Conservation (phyloP, 768 basidiomycete genomes). For the Inosperma sp. region DNA sequence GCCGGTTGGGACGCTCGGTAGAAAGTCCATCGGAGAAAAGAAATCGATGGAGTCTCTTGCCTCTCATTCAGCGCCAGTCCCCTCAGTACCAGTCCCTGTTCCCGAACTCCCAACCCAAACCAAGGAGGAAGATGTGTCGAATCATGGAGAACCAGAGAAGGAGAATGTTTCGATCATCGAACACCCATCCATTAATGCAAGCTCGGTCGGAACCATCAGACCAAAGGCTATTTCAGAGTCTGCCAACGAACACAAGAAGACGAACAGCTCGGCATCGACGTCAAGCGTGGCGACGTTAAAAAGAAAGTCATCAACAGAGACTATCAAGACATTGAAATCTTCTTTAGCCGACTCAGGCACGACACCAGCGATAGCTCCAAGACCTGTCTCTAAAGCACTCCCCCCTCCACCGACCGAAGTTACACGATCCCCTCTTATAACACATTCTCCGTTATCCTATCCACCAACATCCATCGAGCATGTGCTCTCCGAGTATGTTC, state of each 20-base stretch:
- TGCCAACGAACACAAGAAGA: slow-evolving; percentile 40
- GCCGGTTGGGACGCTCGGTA: slow-evolving; percentile 10
- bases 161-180: slow-evolving; percentile 9
- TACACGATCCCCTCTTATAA: not conserved
- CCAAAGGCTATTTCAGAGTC: slow-evolving; percentile 17
- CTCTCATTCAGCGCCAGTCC: not conserved
- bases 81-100: not conserved
- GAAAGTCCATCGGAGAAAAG: slow-evolving; percentile 10
- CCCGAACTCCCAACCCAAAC: not conserved
- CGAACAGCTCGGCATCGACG: slow-evolving; percentile 40
- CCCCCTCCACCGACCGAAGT: slow-evolving; percentile 9
- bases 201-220: slow-evolving; percentile 24
- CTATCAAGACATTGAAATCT: slow-evolving; percentile 34
- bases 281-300: slow-evolving; percentile 39
- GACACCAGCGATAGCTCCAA: not conserved
- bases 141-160: slow-evolving; percentile 1
- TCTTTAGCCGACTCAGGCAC: not conserved
- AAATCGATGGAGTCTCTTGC: not conserved
- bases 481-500: slow-evolving; percentile 20
- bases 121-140: slow-evolving; percentile 8
- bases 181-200: slow-evolving; percentile 17
- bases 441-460: slow-evolving; percentile 8
- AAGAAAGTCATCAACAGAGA: slow-evolving; percentile 43
- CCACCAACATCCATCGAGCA: slow-evolving; percentile 17
- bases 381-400: slow-evolving; percentile 11